Evolutionary conservation across 2,329 filamentous ascomycete species (phyloP).

Genomic region (Xylariaceae sp.): DNA sequence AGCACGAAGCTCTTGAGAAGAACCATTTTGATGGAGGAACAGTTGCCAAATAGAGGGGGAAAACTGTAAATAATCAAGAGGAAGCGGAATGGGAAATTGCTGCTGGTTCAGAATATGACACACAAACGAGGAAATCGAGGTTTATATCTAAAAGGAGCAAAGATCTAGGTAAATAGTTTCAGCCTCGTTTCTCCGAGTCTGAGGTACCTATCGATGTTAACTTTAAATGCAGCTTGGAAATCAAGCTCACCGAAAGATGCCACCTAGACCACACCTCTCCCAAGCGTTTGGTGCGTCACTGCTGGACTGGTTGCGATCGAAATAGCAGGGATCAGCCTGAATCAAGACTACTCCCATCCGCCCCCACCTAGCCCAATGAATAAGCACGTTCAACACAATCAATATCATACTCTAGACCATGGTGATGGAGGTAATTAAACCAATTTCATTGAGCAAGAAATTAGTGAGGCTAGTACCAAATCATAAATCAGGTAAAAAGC

Average conservation of each 20-base stretch:
- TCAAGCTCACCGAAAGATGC: constrained; percentile 15
- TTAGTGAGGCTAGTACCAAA: too few relatives aligned
- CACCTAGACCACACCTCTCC: constrained; percentile 13
- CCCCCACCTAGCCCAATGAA: too few relatives aligned
- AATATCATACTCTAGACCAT: too few relatives aligned
- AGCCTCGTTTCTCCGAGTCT: too few relatives aligned
- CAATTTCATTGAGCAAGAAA: too few relatives aligned
- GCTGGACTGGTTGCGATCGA: constrained; percentile 1
- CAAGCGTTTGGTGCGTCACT: constrained; percentile 12
- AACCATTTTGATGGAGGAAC: constrained; percentile 37
- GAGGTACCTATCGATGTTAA: too few relatives aligned
- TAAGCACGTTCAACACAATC: too few relatives aligned
- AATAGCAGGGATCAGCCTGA: background rate
- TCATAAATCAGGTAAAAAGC: too few relatives aligned
- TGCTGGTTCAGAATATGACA: background rate
- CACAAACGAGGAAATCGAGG: constrained; percentile 1
- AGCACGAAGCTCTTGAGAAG: constrained; percentile 58
- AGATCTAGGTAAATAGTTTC: too few relatives aligned
- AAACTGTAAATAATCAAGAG: too few relatives aligned
- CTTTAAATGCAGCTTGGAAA: constrained; percentile 17
- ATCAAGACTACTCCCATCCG: too few relatives aligned
- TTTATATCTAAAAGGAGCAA: background rate
- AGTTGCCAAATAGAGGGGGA: background rate
- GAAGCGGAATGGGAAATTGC: constrained; percentile 2
- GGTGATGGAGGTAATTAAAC: too few relatives aligned